Percentiles rank a stretch among this genome's conserved stretches.
phyloP scores from a whole-genome alignment of 495 filamentous ascomycete species.

The Penicillium daleae region DNA sequence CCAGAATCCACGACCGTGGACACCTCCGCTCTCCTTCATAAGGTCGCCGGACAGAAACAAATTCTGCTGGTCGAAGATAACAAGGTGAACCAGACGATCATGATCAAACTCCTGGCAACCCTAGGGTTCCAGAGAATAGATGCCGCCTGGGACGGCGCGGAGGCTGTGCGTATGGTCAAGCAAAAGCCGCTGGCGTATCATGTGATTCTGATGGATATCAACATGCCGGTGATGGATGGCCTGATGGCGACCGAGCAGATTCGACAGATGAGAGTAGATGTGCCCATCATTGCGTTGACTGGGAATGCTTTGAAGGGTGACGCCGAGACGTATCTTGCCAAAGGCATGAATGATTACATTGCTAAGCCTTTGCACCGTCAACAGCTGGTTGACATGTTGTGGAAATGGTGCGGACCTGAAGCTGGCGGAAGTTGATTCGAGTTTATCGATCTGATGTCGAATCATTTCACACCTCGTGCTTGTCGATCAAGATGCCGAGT shows the following conservation, averaged over 20 bases:
- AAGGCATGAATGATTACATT: conserved; percentile 67
- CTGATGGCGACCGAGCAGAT: conserved; percentile 66
- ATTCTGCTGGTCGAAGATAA: conserved; percentile 64
- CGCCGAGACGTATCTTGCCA: conserved; percentile 57
- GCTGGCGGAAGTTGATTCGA: background rate
- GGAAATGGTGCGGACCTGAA: conserved; percentile 44
- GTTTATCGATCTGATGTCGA: background rate
- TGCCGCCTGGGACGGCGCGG: conserved; percentile 57
- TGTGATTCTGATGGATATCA: conserved; percentile 64
- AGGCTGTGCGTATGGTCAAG: conserved; percentile 58
- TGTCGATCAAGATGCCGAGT: background rate
- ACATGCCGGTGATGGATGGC: conserved; percentile 76
- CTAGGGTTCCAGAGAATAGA: conserved; percentile 59
- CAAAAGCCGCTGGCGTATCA: conserved; percentile 56
- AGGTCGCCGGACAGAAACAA: conserved; percentile 48
- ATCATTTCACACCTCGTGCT: background rate
- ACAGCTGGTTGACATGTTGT: conserved; percentile 38
- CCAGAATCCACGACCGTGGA: conserved; percentile 8
- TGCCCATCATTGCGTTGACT: conserved; percentile 67
- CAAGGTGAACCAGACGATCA: conserved; percentile 65
- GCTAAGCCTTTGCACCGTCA: conserved; percentile 61
- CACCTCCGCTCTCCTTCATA: conserved; percentile 25
- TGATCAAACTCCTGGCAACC: conserved; percentile 58
- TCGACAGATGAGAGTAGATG: conserved; percentile 51
- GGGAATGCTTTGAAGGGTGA: conserved; percentile 67